Evolutionary conservation across 192 early-diverging fungal genomes (phyloP), one percentile per base, ranked within the genome.

Genomic region (Mycoemilia scoparia): DNA sequence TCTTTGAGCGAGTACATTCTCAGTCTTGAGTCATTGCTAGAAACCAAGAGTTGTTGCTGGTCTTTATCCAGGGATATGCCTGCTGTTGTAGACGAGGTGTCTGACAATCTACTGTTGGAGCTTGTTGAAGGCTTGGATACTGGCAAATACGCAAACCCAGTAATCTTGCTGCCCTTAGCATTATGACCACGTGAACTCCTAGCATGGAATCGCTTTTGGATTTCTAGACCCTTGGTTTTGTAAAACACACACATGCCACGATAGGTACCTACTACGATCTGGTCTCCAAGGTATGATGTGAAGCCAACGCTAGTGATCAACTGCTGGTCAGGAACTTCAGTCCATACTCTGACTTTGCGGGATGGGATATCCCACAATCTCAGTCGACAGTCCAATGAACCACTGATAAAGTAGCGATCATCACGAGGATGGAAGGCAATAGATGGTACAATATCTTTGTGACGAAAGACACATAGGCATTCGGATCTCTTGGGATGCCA

Each of bases 371-470:
- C 77, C 87, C 87, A 88, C 32, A 87, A 45, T 10, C 84, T 61
- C 23, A 92, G 43, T 35, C 74, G 74, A 22, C 77, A 66, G 51
- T 87, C 83, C 18, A 87, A 49, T 19, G 80, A 81, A 1, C 83
- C 84, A 7, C 71, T 77, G 21, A 88, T 49, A 32, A 89, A 83
- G 43, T 71, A 71, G 2, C 76, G 71, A 44, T 86, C 78, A 43
- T 92, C 84, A 36, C 66, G 49, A 18, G 85, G 85, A 43, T 79
- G 82, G 47, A 92, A 92, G 0, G 67, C 60, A 4, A 88, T 73
- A 4, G 73, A 66, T 1, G 79, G 77, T 2, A 89, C 84, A 9
- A 76, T 70, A 45, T 81, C 82, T 21, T 62, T 52, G 45, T 89
- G 85, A 18, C 62, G 52, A 42, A 92, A 85, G 3, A 73, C 66